phyloP scores from a whole-genome alignment of 345 rosid species.

The Euphorbia tirucalli region DNA sequence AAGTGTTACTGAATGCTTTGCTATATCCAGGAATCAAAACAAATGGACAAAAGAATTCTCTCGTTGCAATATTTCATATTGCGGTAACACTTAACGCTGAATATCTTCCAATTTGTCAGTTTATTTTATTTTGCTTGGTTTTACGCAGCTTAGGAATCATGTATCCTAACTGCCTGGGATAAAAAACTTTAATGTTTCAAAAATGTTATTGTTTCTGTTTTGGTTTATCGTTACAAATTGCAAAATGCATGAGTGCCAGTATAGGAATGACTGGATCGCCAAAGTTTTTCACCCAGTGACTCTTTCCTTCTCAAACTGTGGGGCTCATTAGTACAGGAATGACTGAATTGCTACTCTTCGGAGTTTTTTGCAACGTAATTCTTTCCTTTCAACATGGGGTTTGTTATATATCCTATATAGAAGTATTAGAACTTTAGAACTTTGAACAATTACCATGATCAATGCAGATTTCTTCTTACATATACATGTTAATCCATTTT shows the following conservation, averaged over 20 bases:
- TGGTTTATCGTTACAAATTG: neutral
- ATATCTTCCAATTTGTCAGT: neutral
- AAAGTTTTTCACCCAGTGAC: neutral
- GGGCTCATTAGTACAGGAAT: neutral
- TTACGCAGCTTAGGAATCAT: neutral
- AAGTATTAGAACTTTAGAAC: neutral
- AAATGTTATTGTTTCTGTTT: neutral
- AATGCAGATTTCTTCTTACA: neutral
- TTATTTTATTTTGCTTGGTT: neutral
- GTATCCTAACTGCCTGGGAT: neutral
- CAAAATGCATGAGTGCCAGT: neutral
- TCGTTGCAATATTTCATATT: conserved; percentile 86
- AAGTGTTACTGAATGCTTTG: conserved; percentile 80
- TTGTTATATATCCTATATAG: neutral
- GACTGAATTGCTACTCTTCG: neutral
- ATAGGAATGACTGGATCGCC: neutral
- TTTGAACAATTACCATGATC: neutral
- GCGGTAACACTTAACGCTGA: conserved; percentile 45
- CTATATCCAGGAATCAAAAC: conserved; percentile 89
- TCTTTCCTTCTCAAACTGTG: neutral
- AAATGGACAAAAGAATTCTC: conserved; percentile 66
- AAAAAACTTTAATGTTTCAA: neutral
- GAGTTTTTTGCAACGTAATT: neutral
- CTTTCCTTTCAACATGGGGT: neutral
- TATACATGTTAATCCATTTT: too few relatives aligned